phyloP scores from a whole-genome alignment of 176 grass and related monocot species.

The Carex kokanica region DNA sequence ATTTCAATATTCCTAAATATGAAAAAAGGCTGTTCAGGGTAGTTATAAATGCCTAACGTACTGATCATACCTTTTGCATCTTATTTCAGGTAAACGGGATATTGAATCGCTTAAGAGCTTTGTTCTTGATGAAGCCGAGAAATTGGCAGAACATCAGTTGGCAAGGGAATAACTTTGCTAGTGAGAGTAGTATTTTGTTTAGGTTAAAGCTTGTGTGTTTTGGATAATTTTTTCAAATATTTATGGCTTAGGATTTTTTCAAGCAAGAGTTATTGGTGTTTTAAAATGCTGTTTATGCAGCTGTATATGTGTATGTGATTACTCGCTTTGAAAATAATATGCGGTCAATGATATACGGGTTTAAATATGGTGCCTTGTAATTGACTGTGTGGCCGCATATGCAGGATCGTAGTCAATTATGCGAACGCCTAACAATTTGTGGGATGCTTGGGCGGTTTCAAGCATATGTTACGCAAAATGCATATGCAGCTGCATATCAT shows the following conservation, averaged over 20 bases:
- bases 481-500: background rate
- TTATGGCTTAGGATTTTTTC: background rate
- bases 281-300: background rate
- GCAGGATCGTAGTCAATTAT: background rate
- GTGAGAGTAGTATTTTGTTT: background rate
- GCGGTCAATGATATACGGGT: background rate
- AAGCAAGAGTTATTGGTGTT: background rate
- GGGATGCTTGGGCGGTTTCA: background rate
- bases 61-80: background rate
- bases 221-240: background rate
- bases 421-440: background rate
- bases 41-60: background rate
- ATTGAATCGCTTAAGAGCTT: slow-evolving; percentile 79
- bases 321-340: background rate
- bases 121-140: slow-evolving; percentile 68
- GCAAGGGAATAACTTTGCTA: slow-evolving; percentile 22
- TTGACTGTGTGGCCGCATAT: background rate
- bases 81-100: slow-evolving; percentile 59
- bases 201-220: background rate
- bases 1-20: background rate
- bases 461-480: background rate
- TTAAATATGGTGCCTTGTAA: background rate
- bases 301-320: no score
- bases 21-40: background rate
- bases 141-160: slow-evolving; percentile 45